phyloP scores from a whole-genome alignment of 495 filamentous ascomycete genomes.

The Barbatosphaeria neglecta region DNA sequence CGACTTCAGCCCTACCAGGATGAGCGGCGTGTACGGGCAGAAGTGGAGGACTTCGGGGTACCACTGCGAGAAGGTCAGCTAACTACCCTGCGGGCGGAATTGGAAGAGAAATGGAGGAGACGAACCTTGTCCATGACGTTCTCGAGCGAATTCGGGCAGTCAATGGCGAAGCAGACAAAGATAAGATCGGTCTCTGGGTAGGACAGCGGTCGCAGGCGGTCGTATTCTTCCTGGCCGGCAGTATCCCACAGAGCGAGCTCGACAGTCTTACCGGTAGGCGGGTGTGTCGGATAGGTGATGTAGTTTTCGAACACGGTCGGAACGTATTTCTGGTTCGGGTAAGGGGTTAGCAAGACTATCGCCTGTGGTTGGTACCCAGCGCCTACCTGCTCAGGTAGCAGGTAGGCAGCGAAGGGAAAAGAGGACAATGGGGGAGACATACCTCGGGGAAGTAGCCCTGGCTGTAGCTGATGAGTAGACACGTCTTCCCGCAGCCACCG shows the following conservation, averaged over 20 bases:
- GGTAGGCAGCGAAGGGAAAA: no score
- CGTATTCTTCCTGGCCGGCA: slow-evolving; percentile 97
- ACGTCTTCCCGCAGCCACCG: slow-evolving; percentile 97
- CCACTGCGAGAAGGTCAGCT: slow-evolving; percentile 51
- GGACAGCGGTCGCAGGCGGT: slow-evolving; percentile 85
- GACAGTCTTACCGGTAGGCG: slow-evolving; percentile 77
- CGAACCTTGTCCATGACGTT: slow-evolving; percentile 97
- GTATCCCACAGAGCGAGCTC: slow-evolving; percentile 98
- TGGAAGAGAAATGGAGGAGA: neutral
- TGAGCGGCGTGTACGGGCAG: slow-evolving; percentile 90
- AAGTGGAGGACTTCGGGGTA: slow-evolving; percentile 98
- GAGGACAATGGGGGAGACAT: no score
- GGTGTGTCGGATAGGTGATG: slow-evolving; percentile 89
- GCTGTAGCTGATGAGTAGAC: slow-evolving; percentile 93
- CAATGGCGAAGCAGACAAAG: slow-evolving; percentile 98
- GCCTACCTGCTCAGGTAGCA: no score
- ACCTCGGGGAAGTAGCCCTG: slow-evolving; percentile 99
- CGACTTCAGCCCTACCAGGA: slow-evolving; percentile 92
- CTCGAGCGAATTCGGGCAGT: slow-evolving; percentile 94
- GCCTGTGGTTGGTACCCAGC: slow-evolving; percentile 1
- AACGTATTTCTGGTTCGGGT: slow-evolving; percentile 99
- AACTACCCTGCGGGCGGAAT: slow-evolving; percentile 2
- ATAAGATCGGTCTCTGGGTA: slow-evolving; percentile 96
- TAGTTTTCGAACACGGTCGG: slow-evolving; percentile 99
- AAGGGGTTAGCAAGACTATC: slow-evolving; percentile 2